Percentiles rank a stretch among this genome's conserved stretches.
phyloP scores from a whole-genome alignment of 768 basidiomycete genomes.

The Boletus sp. region DNA sequence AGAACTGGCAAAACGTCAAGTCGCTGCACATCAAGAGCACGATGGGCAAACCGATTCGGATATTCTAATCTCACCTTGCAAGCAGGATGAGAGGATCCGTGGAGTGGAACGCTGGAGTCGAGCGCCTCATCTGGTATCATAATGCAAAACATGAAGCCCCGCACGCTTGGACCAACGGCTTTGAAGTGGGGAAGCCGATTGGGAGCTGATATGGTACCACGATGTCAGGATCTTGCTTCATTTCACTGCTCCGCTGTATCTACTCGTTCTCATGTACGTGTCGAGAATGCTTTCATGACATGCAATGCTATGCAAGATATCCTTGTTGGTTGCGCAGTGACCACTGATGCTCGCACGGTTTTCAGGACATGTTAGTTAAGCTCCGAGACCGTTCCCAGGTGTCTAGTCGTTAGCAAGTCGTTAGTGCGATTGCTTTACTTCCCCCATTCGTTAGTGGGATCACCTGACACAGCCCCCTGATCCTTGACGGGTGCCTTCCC shows the following conservation, averaged over 20 bases:
- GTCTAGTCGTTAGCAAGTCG: not conserved
- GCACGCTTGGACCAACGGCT: conserved; percentile 98
- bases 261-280: conserved; percentile 21
- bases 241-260: conserved; percentile 10
- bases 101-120: conserved; percentile 14
- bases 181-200: conserved; percentile 69
- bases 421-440: not conserved
- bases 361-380: conserved; percentile 3
- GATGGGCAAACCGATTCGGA: conserved; percentile 97
- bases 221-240: conserved; percentile 22
- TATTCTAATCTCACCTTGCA: conserved; percentile 57
- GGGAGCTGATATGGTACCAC: conserved; percentile 72
- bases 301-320: conserved; percentile 7
- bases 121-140: conserved; percentile 37
- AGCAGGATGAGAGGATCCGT: conserved; percentile 6
- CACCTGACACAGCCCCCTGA: conserved; percentile 14
- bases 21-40: conserved; percentile 98
- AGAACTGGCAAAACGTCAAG: conserved; percentile 99
- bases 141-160: conserved; percentile 95
- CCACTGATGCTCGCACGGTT: conserved; percentile 10
- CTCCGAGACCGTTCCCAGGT: conserved; percentile 5
- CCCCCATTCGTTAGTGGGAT: not conserved
- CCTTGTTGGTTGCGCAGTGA: not conserved
- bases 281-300: conserved; percentile 14
- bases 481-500: conserved; percentile 12